Evolutionary conservation across 2,329 filamentous ascomycete species (phyloP).

Genomic region (Myriosclerotinia curreyana): DNA sequence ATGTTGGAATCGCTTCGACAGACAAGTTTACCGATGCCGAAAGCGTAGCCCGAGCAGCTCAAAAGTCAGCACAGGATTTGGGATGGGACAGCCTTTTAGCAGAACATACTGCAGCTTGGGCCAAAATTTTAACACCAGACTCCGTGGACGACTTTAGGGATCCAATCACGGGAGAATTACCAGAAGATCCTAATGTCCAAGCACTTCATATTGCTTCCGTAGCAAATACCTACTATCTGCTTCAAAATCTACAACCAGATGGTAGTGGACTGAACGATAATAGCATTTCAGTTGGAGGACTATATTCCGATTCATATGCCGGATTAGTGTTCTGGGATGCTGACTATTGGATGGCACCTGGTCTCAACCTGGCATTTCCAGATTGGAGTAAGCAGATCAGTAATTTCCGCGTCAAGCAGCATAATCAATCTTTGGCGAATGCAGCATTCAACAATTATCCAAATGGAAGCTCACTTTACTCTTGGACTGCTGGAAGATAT

Average conservation of each 20-base stretch:
- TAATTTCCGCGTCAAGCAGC: conserved; percentile 59
- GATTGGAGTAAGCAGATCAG: conserved; percentile 60
- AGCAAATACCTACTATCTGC: conserved; percentile 54
- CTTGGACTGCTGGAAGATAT: conserved; percentile 65
- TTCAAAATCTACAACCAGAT: conserved; percentile 49
- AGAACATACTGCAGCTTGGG: conserved; percentile 62
- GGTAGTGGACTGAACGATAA: conserved; percentile 56
- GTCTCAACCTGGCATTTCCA: conserved; percentile 61
- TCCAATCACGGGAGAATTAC: conserved; percentile 55
- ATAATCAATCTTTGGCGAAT: conserved; percentile 58
- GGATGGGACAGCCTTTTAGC: conserved; percentile 56
- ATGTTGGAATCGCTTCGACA: conserved; percentile 63
- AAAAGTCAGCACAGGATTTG: conserved; percentile 46
- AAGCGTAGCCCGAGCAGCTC: conserved; percentile 53
- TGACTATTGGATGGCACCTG: conserved; percentile 48
- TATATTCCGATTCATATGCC: conserved; percentile 65
- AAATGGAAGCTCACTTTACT: conserved; percentile 57
- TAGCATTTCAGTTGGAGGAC: conserved; percentile 65
- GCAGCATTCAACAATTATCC: conserved; percentile 59
- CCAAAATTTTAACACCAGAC: conserved; percentile 54
- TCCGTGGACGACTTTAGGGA: conserved; percentile 62
- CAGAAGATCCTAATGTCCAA: conserved; percentile 56
- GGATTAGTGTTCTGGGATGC: conserved; percentile 49
- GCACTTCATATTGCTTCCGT: conserved; percentile 51
- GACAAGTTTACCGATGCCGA: conserved; percentile 63